phyloP scores from a whole-genome alignment of 805 yeast genomes.

The Candida ulmi region DNA sequence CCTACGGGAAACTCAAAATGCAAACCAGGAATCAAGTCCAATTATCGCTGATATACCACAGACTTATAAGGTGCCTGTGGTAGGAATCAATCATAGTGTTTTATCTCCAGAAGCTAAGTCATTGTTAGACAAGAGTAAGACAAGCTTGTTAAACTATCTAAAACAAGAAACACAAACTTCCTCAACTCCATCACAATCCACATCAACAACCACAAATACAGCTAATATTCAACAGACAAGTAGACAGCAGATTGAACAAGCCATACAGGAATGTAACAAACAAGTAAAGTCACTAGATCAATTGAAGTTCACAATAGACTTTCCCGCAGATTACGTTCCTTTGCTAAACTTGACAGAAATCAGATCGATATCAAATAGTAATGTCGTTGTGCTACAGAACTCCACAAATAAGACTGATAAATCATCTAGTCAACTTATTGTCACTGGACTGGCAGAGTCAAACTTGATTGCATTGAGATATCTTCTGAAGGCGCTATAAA shows the following conservation, averaged over 20 bases:
- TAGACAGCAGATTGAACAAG: not conserved
- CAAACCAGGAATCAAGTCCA: too few species aligned
- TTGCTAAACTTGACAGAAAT: not conserved
- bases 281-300: not conserved
- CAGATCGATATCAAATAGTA: not conserved
- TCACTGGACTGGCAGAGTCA: slow-evolving; percentile 14
- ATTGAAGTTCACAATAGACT: not conserved
- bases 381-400: not conserved
- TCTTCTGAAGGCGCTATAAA: not conserved
- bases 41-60: not conserved
- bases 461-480: slow-evolving; percentile 12
- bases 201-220: not conserved
- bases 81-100: not conserved
- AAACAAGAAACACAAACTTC: not conserved
- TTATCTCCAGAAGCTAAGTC: not conserved
- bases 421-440: slow-evolving; percentile 6
- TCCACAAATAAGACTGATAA: slow-evolving; percentile 1
- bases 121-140: not conserved
- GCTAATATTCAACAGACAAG: not conserved
- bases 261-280: not conserved
- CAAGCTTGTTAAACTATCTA: not conserved
- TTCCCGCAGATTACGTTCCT: not conserved
- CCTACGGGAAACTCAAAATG: not conserved
- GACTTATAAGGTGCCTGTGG: not conserved
- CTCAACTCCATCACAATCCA: not conserved